Conservation (phyloP, 148 eudicot species). For the Vaccinium macrocarpon region DNA sequence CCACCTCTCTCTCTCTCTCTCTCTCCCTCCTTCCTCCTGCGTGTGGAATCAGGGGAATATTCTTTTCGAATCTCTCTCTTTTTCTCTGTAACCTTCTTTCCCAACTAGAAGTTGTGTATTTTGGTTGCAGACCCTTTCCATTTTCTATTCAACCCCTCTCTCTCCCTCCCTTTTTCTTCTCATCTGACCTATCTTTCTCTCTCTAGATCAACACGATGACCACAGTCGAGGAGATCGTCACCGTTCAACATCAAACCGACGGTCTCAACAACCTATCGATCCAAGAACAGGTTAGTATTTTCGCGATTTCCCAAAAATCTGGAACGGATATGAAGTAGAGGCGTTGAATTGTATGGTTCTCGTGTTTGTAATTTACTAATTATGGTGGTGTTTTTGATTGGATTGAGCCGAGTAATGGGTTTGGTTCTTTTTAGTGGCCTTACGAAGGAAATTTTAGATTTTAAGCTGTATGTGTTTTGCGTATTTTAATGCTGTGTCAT, state of each 20-base stretch:
- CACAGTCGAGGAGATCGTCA: constrained; percentile 23
- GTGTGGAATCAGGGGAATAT: background rate
- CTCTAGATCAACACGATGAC: constrained; percentile 23
- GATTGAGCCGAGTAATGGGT: background rate
- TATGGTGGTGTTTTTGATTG: too few relatives aligned
- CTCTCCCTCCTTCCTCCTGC: background rate
- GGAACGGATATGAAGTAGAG: background rate
- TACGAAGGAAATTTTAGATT: background rate
- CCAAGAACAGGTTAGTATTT: constrained; percentile 8
- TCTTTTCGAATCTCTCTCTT: background rate
- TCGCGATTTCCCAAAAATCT: background rate
- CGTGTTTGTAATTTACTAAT: background rate
- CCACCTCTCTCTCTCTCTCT: background rate
- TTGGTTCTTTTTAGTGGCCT: background rate
- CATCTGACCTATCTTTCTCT: background rate
- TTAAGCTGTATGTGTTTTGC: background rate
- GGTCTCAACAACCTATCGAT: constrained; percentile 24
- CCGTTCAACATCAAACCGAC: constrained; percentile 9
- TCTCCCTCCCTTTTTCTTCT: background rate
- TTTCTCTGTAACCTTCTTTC: background rate
- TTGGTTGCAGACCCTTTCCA: background rate
- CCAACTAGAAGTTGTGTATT: background rate
- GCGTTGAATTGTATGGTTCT: background rate
- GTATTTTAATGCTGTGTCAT: background rate
- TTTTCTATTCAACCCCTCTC: too few relatives aligned